Base-by-base conservation (phyloP, 2,329 filamentous ascomycete species). In the Colletotrichum endophyticum region DNA sequence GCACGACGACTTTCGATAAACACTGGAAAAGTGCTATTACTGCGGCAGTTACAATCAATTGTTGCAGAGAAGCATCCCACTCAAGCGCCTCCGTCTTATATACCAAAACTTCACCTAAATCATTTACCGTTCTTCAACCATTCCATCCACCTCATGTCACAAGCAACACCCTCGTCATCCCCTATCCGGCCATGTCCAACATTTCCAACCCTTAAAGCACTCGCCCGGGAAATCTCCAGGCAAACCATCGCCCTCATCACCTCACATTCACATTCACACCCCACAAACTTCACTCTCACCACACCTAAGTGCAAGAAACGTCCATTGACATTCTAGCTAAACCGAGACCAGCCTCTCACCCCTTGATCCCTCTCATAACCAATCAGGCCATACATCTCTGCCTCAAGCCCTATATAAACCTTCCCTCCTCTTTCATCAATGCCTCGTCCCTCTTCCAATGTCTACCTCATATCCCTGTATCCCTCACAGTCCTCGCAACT, bases 341-440 rank as follows among this genome's bases (percentile, higher is more conserved):
- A 30, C 28, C 3, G 2, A 9, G 3, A 30, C 28, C 27, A 27
- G 28, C 3, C 28, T 30, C 28, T 30, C 8, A 1, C 28, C 28
- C 28, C 3, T 4, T 30, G 28, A 30, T 30, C 9, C 39, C 6
- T 49, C 44, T 53, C 11, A 22, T 8, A 0, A 53, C 6, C 0
- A 53, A 13, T 11, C 11, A 13, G 44, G n/a, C 2, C n/a, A 44
- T 12, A 1, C 22, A 0, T 13, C n/a, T 0, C 0, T 22, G 44
- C 5, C 39, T 12, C 0, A 44, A 22, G n/a, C 44, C 44, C 11
- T 53, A 11, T 22, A 22, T 13, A 49, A 5, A 3, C 44, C 44
- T 3, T n/a, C 19, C 8, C 39, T 44, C 39, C 39, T 49, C 19
- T 49, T n/a, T 5, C 34, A 7, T 25, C 28, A 34, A 30, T 30